Conservation (phyloP, 2,329 filamentous ascomycete genomes). For the Xylariaceae sp. region DNA sequence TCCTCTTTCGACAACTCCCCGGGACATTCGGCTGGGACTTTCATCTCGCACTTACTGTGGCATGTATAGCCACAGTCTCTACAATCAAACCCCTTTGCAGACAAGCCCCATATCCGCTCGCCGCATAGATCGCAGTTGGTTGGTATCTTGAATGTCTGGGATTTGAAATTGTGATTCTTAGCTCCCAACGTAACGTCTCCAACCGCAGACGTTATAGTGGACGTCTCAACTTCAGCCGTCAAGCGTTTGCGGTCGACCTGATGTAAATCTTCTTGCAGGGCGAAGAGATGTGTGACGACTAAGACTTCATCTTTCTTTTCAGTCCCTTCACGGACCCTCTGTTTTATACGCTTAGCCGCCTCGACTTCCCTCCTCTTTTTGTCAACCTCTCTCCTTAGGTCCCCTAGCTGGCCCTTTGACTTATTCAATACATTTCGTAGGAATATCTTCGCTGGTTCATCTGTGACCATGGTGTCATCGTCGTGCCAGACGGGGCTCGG, state of each 20-base stretch:
- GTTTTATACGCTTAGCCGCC: conserved; percentile 72
- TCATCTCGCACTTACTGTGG: conserved; percentile 99
- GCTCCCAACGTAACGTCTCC: conserved; percentile 92
- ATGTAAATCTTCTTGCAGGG: conserved; percentile 83
- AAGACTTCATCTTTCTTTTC: conserved; percentile 91
- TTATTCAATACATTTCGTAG: conserved; percentile 90
- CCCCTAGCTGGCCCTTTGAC: conserved; percentile 82
- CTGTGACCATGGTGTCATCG: conserved; percentile 82
- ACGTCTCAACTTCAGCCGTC: conserved; percentile 90
- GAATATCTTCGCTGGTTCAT: conserved; percentile 88
- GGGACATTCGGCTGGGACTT: conserved; percentile 93
- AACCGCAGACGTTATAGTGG: conserved; percentile 88
- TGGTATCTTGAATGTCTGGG: conserved; percentile 98
- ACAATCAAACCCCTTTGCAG: conserved; percentile 95
- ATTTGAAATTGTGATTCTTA: conserved; percentile 96
- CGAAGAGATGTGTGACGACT: conserved; percentile 82
- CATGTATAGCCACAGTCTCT: conserved; percentile 97
- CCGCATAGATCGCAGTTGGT: conserved; percentile 98
- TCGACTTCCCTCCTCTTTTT: conserved; percentile 88
- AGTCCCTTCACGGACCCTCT: conserved; percentile 79
- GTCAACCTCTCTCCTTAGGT: conserved; percentile 82
- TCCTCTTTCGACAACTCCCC: conserved; percentile 94
- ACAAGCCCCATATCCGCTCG: conserved; percentile 95
- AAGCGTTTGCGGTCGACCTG: conserved; percentile 82
- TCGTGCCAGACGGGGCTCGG: conserved; percentile 98